These are phyloP conservation scores for Lachancea quebecensis DNA, from an alignment of 805 yeast genomes.

Conservation along the genomic window DNA sequence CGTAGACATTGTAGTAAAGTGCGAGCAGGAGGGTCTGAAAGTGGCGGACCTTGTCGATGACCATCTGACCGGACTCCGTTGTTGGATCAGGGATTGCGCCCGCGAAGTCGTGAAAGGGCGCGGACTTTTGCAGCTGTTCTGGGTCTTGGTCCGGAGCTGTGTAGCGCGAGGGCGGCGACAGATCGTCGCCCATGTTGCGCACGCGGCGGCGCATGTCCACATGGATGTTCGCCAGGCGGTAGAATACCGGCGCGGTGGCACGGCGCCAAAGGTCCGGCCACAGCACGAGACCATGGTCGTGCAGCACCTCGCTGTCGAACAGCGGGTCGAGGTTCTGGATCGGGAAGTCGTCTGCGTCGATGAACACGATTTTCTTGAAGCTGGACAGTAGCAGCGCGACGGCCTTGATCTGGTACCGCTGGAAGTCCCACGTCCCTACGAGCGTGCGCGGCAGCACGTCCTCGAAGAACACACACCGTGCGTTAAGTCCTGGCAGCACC, in stretches of 20 bases:
- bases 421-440: slow-evolving; percentile 36
- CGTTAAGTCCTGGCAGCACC: slow-evolving; percentile 55
- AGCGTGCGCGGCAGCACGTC: slow-evolving; percentile 44
- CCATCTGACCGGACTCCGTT: slow-evolving; percentile 63
- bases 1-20: slow-evolving; percentile 58
- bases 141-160: not conserved
- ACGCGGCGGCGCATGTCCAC: slow-evolving; percentile 32
- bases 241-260: slow-evolving; percentile 55
- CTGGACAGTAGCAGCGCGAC: slow-evolving; percentile 68
- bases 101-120: slow-evolving; percentile 52
- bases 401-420: slow-evolving; percentile 61
- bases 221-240: slow-evolving; percentile 42
- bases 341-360: slow-evolving; percentile 70
- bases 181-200: slow-evolving; percentile 25
- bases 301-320: slow-evolving; percentile 39
- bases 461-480: slow-evolving; percentile 49
- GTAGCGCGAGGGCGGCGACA: slow-evolving; percentile 11
- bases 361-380: slow-evolving; percentile 66
- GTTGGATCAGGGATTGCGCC: slow-evolving; percentile 63
- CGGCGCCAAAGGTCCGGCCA: slow-evolving; percentile 80
- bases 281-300: slow-evolving; percentile 45
- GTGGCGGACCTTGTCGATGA: slow-evolving; percentile 55
- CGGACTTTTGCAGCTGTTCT: slow-evolving; percentile 12
- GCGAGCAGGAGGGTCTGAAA: slow-evolving; percentile 51
- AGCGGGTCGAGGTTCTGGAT: slow-evolving; percentile 42